A percentile compares a stretch with the other conserved stretches of the same genome.
These are phyloP conservation scores for Aspergillus arachidicola DNA, from an alignment of 2,329 filamentous ascomycete species.

Conservation along the genomic window DNA sequence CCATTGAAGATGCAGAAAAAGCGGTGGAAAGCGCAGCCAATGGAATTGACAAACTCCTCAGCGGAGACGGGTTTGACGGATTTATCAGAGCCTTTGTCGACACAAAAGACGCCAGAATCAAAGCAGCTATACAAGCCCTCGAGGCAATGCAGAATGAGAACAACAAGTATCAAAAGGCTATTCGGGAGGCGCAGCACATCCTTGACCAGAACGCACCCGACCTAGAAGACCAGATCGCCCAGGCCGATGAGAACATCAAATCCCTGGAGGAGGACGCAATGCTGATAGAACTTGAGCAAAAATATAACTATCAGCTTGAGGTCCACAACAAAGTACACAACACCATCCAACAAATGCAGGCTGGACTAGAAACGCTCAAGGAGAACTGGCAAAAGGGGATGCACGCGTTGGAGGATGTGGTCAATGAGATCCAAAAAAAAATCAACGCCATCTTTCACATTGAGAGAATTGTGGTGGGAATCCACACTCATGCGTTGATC, in stretches of 20 bases:
- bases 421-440: not conserved
- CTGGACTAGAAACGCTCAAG: not conserved
- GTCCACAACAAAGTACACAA: not conserved
- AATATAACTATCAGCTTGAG: not conserved
- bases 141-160: not conserved
- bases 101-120: not conserved
- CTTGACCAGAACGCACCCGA: not conserved
- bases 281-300: not conserved
- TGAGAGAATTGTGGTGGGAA: not conserved
- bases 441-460: not conserved
- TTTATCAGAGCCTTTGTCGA: not conserved
- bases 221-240: not conserved
- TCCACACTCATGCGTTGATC: not conserved
- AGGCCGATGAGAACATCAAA: not conserved
- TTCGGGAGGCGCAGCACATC: not conserved
- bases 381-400: slow-evolving; percentile 1
- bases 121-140: not conserved
- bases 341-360: slow-evolving; percentile 2
- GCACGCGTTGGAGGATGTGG: not conserved
- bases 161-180: not conserved
- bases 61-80: not conserved
- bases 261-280: not conserved
- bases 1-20: not conserved
- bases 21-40: not conserved
- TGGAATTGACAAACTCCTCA: not conserved